Evolutionary conservation across 306 rosid species (phyloP), one percentile per base, ranked within the genome.

Genomic region (Fragaria vesca): DNA sequence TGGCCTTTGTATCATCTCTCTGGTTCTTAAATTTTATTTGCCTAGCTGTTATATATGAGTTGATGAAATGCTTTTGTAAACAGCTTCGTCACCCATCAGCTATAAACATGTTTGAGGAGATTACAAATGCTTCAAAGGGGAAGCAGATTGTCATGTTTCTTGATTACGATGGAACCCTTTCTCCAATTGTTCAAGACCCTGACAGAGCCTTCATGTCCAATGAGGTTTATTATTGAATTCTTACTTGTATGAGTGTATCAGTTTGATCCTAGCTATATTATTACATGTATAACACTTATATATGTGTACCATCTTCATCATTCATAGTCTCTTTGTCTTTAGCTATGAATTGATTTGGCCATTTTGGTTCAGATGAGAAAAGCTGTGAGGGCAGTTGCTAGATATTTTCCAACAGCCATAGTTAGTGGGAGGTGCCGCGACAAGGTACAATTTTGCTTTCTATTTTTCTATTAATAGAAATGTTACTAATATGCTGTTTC

Each of bases 81-180:
- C 85, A 92, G 98, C 82, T 83, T 63, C 83, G 69, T 21, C 96
- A 87, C 48, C 98, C 98, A 57, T 91, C 98, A 2, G 98, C 98
- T 6, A 78, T 95, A 36, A 60, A 75, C 69, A 80, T 82, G 84
- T 91, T 95, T 77, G 96, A 86, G 52, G 76, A 87, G 83, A 90
- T 95, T 45, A 75, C 76, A 45, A 76, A 75, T 2, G 87, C 80
- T 66, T 75, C 93, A 1, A 85, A 81, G 80, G 96, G 96, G 20
- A 95, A 92, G 51, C 84, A 91, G 69, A 84, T 92, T n/a, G 91
- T 91, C 20, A 69, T 90, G 84, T 95, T 95, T 82, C 90, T 95
- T 36, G 98, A 95, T 85, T 95, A 95, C 3, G 98, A 95, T 79
- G 98, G 98, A 20, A 95, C 98, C 52, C 98, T 95, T 20, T 90